Evolutionary conservation across 208 protist species (phyloP).

Genomic region (Trypanosoma caninum): DNA sequence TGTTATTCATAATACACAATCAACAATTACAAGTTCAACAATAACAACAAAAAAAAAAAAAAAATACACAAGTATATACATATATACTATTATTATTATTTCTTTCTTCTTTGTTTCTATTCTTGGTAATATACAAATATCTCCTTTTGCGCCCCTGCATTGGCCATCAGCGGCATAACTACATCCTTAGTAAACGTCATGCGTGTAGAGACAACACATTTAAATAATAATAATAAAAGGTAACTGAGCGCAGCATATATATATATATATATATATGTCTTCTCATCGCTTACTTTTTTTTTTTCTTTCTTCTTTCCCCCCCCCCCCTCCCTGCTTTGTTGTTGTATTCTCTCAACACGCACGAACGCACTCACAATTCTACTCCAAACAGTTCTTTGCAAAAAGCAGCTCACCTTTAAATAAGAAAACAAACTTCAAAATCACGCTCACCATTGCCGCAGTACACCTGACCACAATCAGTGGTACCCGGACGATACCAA

Average conservation of each 20-base stretch:
- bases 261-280: no score
- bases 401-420: slow-evolving; percentile 34
- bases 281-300: not conserved
- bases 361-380: not conserved
- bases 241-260: no score
- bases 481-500: slow-evolving; percentile 78
- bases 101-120: no score
- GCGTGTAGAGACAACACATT: no score
- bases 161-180: no score
- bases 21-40: not conserved
- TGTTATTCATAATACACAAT: not conserved
- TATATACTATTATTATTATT: no score
- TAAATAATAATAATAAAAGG: no score
- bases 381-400: not conserved
- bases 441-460: slow-evolving; percentile 80
- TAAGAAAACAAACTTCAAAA: slow-evolving; percentile 83
- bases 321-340: no score
- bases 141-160: no score
- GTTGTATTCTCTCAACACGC: no score
- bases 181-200: no score
- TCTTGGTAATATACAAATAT: no score
- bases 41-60: slow-evolving; percentile 16
- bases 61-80: not conserved
- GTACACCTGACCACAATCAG: slow-evolving; percentile 85
- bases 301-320: not conserved